A percentile compares a stretch with the other conserved stretches of the same genome.
These are phyloP conservation scores for Triticum turgidum DNA, from an alignment of 176 grass and related monocot species.

Conservation along the genomic window DNA sequence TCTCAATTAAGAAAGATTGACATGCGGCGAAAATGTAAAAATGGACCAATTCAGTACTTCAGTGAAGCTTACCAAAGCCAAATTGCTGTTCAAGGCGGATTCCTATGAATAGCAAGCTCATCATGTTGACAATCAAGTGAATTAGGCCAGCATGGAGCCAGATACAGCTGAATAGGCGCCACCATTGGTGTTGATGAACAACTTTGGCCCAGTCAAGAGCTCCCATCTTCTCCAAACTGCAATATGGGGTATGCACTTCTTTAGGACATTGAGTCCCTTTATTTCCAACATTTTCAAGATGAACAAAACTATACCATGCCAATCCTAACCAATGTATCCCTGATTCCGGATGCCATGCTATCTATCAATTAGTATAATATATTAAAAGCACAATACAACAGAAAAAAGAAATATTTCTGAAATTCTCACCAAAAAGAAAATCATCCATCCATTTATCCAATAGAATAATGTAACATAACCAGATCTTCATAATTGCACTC, in stretches of 20 bases:
- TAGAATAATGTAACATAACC: background rate
- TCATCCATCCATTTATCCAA: background rate
- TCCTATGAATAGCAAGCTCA: constrained; percentile 89
- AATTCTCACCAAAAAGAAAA: background rate
- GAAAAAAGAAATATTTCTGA: background rate
- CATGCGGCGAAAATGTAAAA: background rate
- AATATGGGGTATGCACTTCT: background rate
- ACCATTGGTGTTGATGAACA: constrained; percentile 72
- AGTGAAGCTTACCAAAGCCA: constrained; percentile 70
- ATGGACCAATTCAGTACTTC: background rate
- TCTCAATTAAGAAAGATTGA: background rate
- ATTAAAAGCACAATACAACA: background rate
- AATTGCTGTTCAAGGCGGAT: constrained; percentile 95
- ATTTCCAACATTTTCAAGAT: background rate
- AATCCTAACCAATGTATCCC: background rate
- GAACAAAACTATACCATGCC: background rate
- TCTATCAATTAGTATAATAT: background rate
- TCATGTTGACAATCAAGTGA: constrained; percentile 86
- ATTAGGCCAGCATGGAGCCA: constrained; percentile 89
- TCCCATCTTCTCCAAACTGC: constrained; percentile 85
- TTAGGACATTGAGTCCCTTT: background rate
- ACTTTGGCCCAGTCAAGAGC: constrained; percentile 92
- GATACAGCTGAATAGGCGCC: constrained; percentile 78
- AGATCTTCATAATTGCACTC: background rate
- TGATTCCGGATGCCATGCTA: background rate